Percentiles rank a stretch among this genome's conserved stretches.
These are phyloP conservation scores for Cryptococcus neoformans DNA, from an alignment of 1,284 basidiomycete species.

Conservation along the genomic window DNA sequence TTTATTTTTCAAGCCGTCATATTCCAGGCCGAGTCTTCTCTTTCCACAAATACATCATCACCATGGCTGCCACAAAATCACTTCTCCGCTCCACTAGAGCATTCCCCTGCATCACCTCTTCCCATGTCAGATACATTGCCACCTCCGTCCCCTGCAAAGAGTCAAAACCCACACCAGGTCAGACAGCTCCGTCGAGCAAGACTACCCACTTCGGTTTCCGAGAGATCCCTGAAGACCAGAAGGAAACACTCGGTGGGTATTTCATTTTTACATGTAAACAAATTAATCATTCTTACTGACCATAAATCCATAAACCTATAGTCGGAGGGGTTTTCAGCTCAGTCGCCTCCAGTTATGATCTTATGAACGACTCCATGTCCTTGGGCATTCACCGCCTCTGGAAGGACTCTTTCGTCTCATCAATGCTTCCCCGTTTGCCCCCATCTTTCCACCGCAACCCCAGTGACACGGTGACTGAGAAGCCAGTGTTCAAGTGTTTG, in stretches of 20 bases:
- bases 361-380: slow-evolving; percentile 99
- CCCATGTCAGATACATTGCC: no score
- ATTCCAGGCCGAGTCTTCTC: no score
- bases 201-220: slow-evolving; percentile 92
- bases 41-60: background rate
- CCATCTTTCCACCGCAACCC: slow-evolving; percentile 41
- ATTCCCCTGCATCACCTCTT: no score
- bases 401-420: slow-evolving; percentile 90
- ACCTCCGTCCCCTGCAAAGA: no score
- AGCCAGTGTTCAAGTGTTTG: slow-evolving; percentile 63
- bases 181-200: background rate
- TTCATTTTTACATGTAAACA: slow-evolving; percentile 54
- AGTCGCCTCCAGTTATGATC: slow-evolving; percentile 92
- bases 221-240: slow-evolving; percentile 73
- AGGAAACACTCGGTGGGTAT: slow-evolving; percentile 55
- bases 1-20: no score
- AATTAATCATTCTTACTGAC: slow-evolving; percentile 65
- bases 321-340: slow-evolving; percentile 94
- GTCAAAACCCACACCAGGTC: no score
- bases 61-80: background rate
- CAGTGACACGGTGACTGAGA: slow-evolving; percentile 2
- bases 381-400: slow-evolving; percentile 94
- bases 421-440: slow-evolving; percentile 63
- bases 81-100: background rate
- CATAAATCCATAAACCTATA: slow-evolving; percentile 2